phyloP scores from a whole-genome alignment of 2,329 filamentous ascomycete genomes.

The Juglanconis sp. region DNA sequence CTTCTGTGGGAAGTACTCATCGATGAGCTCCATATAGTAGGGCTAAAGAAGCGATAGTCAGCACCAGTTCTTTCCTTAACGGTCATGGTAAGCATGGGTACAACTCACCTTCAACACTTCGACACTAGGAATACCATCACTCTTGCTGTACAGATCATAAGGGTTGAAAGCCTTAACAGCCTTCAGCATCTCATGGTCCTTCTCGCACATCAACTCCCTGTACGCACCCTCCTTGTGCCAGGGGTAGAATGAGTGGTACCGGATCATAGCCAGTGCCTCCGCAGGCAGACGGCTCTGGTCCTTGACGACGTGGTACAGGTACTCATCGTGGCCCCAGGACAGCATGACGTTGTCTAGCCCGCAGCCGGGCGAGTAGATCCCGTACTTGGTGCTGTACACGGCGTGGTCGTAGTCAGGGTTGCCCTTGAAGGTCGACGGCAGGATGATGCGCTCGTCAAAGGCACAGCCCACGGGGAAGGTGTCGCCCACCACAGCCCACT shows the following conservation, averaged over 20 bases:
- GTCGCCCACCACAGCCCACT: constrained; percentile 92
- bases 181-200: constrained; percentile 75
- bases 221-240: constrained; percentile 86
- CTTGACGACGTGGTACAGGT: constrained; percentile 82
- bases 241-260: constrained; percentile 90
- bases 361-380: constrained; percentile 77
- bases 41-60: constrained; percentile 40
- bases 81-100: neutral
- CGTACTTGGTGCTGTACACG: constrained; percentile 71
- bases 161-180: constrained; percentile 86
- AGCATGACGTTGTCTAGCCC: constrained; percentile 87
- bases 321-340: constrained; percentile 87
- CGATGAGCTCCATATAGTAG: constrained; percentile 71
- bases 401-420: constrained; percentile 73
- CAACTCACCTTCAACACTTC: constrained; percentile 67
- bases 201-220: constrained; percentile 75
- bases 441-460: constrained; percentile 75
- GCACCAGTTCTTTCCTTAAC: neutral
- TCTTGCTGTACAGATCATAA: constrained; percentile 91
- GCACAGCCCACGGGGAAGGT: constrained; percentile 77
- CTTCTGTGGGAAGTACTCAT: constrained; percentile 69
- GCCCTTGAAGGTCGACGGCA: constrained; percentile 69
- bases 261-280: constrained; percentile 87
- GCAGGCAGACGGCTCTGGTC: constrained; percentile 74
- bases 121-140: constrained; percentile 71